Conservation (phyloP, 2,329 filamentous ascomycete species). For the Fusarium scirpi region DNA sequence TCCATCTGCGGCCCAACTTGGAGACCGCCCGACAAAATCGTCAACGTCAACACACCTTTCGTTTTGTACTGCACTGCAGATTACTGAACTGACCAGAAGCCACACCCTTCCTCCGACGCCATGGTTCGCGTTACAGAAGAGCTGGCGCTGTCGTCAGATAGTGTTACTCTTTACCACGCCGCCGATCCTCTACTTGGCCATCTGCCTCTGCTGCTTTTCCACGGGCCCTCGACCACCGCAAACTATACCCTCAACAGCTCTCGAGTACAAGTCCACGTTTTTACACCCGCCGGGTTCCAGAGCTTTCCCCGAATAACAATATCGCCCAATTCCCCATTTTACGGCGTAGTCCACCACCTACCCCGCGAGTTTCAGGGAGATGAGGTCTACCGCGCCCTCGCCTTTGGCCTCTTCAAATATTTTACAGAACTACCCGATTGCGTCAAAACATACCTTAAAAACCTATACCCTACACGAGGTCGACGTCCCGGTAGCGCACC, state of each 20-base stretch:
- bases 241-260: constrained; percentile 90
- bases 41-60: constrained; percentile 33
- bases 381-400: constrained; percentile 89
- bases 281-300: constrained; percentile 87
- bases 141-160: constrained; percentile 82
- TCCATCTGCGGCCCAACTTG: constrained; percentile 45
- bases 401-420: constrained; percentile 94
- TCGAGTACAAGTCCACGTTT: constrained; percentile 93
- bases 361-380: constrained; percentile 96
- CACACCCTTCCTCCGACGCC: constrained; percentile 54
- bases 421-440: constrained; percentile 85
- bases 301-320: constrained; percentile 93
- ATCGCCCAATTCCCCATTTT: constrained; percentile 91
- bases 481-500: constrained; percentile 73
- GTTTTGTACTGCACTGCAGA: constrained; percentile 30
- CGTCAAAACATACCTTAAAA: constrained; percentile 78
- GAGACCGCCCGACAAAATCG: constrained; percentile 34
- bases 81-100: not conserved
- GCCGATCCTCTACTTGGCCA: constrained; percentile 86
- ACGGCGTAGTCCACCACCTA: constrained; percentile 88
- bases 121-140: constrained; percentile 89
- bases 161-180: constrained; percentile 88
- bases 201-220: constrained; percentile 88
- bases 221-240: constrained; percentile 88
- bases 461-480: constrained; percentile 65